A percentile compares a stretch with the other conserved stretches of the same genome.
Evolutionary conservation across 2,329 filamentous ascomycete species (phyloP).

Genomic region (Phaeosphaeriaceae sp.): DNA sequence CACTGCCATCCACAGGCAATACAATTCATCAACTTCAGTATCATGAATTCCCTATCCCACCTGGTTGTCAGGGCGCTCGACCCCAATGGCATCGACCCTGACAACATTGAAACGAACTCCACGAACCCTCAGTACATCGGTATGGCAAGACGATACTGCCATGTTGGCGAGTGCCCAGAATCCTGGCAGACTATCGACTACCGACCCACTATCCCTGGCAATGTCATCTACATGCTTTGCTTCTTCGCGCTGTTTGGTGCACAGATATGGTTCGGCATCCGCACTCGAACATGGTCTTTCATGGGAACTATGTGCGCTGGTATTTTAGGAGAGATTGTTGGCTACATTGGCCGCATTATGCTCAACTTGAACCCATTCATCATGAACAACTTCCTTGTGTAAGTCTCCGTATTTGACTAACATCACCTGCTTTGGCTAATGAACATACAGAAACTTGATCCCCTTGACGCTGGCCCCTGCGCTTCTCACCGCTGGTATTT

Average conservation of each 20-base stretch:
- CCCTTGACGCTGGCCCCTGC: slow-evolving; percentile 64
- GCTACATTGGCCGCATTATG: slow-evolving; percentile 63
- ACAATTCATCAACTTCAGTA: neutral
- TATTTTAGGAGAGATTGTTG: slow-evolving; percentile 60
- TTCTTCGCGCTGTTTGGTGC: slow-evolving; percentile 56
- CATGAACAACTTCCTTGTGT: slow-evolving; percentile 59
- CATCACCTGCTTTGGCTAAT: slow-evolving; percentile 2
- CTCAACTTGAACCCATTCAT: slow-evolving; percentile 62
- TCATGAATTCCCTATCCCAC: slow-evolving; percentile 11
- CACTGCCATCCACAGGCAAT: neutral
- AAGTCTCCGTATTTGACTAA: slow-evolving; percentile 27
- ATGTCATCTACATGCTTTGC: slow-evolving; percentile 58
- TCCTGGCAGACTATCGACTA: slow-evolving; percentile 59
- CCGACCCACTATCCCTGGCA: slow-evolving; percentile 59
- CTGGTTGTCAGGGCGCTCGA: slow-evolving; percentile 13
- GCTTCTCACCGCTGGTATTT: slow-evolving; percentile 62
- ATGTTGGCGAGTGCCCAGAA: slow-evolving; percentile 54
- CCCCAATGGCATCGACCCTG: slow-evolving; percentile 27
- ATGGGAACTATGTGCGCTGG: slow-evolving; percentile 56
- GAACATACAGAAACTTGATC: slow-evolving; percentile 57
- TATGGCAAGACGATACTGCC: slow-evolving; percentile 31
- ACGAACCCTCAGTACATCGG: slow-evolving; percentile 22
- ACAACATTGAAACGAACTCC: slow-evolving; percentile 27
- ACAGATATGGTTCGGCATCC: slow-evolving; percentile 59
- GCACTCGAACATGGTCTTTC: slow-evolving; percentile 63